Evolutionary conservation across 495 filamentous ascomycete species (phyloP), one percentile per base, ranked within the genome.

Genomic region (Neurospora sp.): DNA sequence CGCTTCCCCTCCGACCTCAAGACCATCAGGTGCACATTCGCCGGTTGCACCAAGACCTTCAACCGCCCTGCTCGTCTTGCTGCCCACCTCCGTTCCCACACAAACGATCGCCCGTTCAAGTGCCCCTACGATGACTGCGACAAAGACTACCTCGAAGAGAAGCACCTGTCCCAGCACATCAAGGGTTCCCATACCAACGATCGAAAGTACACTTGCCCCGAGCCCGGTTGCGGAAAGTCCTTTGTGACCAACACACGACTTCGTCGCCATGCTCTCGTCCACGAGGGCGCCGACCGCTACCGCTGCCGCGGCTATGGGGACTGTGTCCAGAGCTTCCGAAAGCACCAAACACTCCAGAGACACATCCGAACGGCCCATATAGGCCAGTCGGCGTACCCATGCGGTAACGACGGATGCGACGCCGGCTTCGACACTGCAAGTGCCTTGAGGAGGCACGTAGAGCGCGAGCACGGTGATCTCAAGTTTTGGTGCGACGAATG

Each of bases 251-350:
- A 88, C 0, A 92, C 91, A 2, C 83, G 91, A n/a, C 86, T 97
- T 6, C 85, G 88, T 35, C 86, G 91, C 27, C 92, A 94, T 78
- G 77, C 88, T 69, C 85, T 85, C 31, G 86, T 89, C 1, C 92
- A 94, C 76, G 86, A 93, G 78, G 90, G 89, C 31, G 83, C 84
- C 72, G 88, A 93, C 73, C 85, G 89, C 69, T 92, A 89, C 75
- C 85, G 85, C 71, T 99, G 96, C 78, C 89, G 86, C 8, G 91
- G 88, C 31, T 90, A 90, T 73, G 88, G 90, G 9, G 91, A 88
- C 2, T 99, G 96, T 78, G 84, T 88, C 41, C 87, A 91, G 79
- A 88, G 87, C 16, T 99, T 98, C 81, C 88, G 96, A 53, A 98
- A 98, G 79, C 91, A 94, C 76, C 88, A 91, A 70, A 97, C 94